Base-by-base conservation (phyloP, 148 eudicot species). In the Linanthus parryae region DNA sequence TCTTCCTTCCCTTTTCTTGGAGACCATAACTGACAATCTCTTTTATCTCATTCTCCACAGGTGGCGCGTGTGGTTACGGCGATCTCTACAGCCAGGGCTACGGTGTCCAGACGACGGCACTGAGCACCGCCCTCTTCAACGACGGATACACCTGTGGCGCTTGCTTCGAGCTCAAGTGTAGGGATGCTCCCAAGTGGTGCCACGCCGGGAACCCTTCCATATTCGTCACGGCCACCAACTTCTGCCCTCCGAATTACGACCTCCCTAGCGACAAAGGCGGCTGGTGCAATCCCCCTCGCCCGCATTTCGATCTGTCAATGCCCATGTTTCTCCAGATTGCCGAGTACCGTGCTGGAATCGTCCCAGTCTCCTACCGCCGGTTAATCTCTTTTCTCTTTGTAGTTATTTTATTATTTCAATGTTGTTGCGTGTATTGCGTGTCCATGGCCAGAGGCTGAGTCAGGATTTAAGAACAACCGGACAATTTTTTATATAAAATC, bases 271-370 rank as follows among this genome's bases (percentile, higher is more conserved):
- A 67, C 40, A 40, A 63, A n/a, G 78, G 78, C 30, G 78, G 78
- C 8, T 73, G 78, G 78, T 73, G 62, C 44, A 69, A 69, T 50
- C 73, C 73, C 1, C 73, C 73, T 16, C 61, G 73, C 2, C 13
- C 68, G 7, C 78, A 73, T 39, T 73, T 73, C 47, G 78, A 73
- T 19, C 78, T 73, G 38, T 69, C 77, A 22, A 62, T 68, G 67
- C 73, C 73, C 1, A 50, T 57, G 62, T 68, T 61, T 40, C 67
- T 62, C 28, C 42, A 62, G 67, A 51, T 68, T 12, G 73, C 73
- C 12, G 14, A 51, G 33, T 68, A 56, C 28, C 54, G 54, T 14
- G 73, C 73, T 44, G 73, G 59, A 25, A 62, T 69, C 14, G 49
- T 50, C 20, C 57, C 67, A 3, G 63, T 69, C n/a, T 41, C 45